These are phyloP conservation scores for Lactarius quietus DNA, from an alignment of 768 basidiomycete species.

Conservation along the genomic window DNA sequence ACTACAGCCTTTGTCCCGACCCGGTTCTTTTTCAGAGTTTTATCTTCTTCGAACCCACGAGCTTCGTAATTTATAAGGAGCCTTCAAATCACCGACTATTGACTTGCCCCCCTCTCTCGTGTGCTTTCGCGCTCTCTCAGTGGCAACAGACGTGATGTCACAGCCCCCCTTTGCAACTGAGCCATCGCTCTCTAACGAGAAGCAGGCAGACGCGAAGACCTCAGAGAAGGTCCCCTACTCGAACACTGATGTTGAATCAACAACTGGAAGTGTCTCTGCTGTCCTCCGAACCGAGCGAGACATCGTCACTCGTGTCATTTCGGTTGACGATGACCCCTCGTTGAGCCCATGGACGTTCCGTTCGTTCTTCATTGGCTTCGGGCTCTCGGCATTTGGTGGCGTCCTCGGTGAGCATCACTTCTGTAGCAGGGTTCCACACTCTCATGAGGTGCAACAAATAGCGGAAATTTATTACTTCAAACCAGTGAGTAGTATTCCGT, in stretches of 20 bases:
- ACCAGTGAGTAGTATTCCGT: constrained; percentile 36
- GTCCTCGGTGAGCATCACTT: constrained; percentile 40
- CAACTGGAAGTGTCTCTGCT: constrained; percentile 31
- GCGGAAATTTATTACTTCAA: constrained; percentile 63
- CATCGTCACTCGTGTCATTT: constrained; percentile 47
- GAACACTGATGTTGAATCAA: constrained; percentile 38
- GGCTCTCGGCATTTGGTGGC: constrained; percentile 48
- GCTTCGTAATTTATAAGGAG: neutral
- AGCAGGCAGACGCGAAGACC: neutral
- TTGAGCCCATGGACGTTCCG: constrained; percentile 48
- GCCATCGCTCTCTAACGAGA: constrained; percentile 11
- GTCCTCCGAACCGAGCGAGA: constrained; percentile 47
- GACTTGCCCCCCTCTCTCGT: neutral
- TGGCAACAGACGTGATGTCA: neutral
- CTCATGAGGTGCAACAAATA: constrained; percentile 45
- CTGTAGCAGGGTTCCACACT: constrained; percentile 15
- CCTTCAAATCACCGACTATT: neutral
- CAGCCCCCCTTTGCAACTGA: neutral
- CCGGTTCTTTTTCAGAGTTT: neutral
- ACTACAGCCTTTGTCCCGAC: neutral
- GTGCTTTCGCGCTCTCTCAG: neutral
- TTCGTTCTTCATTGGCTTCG: constrained; percentile 44
- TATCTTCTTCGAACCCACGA: neutral
- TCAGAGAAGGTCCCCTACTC: constrained; percentile 20
- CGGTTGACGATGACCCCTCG: constrained; percentile 44